phyloP scores from a whole-genome alignment of 208 protist species.

The Zelonia costaricensis region DNA sequence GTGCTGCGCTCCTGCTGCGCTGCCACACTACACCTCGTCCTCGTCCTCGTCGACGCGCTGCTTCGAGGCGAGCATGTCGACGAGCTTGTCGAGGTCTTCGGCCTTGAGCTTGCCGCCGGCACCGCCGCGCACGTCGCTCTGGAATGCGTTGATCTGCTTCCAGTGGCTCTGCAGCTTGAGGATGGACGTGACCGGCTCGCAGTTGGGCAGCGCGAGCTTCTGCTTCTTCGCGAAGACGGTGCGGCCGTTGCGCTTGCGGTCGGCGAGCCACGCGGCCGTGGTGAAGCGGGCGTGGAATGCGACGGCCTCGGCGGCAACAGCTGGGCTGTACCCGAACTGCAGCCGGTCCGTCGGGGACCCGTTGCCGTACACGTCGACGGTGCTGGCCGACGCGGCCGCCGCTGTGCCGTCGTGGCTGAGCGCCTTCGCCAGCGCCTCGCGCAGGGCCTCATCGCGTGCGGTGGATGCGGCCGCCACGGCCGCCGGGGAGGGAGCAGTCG shows the following conservation, averaged over 20 bases:
- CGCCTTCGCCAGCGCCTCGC: slow-evolving; percentile 38
- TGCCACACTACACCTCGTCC: slow-evolving; percentile 9
- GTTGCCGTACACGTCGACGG: slow-evolving; percentile 74
- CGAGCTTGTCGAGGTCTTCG: slow-evolving; percentile 54
- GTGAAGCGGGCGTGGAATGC: slow-evolving; percentile 67
- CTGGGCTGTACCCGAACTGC: slow-evolving; percentile 86
- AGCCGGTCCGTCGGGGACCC: slow-evolving; percentile 77
- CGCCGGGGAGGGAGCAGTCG: background rate
- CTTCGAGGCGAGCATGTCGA: slow-evolving; percentile 72
- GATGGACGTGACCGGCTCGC: slow-evolving; percentile 70
- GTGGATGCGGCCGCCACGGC: slow-evolving; percentile 2
- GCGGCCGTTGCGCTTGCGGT: slow-evolving; percentile 29
- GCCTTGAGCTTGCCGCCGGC: slow-evolving; percentile 22
- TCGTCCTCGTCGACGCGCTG: slow-evolving; percentile 49
- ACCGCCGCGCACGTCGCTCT: slow-evolving; percentile 37
- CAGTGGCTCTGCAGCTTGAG: slow-evolving; percentile 85
- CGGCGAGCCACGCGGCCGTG: slow-evolving; percentile 43
- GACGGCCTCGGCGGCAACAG: slow-evolving; percentile 70
- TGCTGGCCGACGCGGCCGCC: background rate
- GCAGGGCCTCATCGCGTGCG: slow-evolving; percentile 36
- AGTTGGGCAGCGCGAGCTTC: slow-evolving; percentile 49
- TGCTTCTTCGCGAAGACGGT: slow-evolving; percentile 55
- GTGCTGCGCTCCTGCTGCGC: too few relatives aligned
- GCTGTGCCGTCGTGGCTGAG: slow-evolving; percentile 17
- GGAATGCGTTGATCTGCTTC: slow-evolving; percentile 54